Conservation (phyloP, 257 asterid genomes). For the Ballota nigra region DNA sequence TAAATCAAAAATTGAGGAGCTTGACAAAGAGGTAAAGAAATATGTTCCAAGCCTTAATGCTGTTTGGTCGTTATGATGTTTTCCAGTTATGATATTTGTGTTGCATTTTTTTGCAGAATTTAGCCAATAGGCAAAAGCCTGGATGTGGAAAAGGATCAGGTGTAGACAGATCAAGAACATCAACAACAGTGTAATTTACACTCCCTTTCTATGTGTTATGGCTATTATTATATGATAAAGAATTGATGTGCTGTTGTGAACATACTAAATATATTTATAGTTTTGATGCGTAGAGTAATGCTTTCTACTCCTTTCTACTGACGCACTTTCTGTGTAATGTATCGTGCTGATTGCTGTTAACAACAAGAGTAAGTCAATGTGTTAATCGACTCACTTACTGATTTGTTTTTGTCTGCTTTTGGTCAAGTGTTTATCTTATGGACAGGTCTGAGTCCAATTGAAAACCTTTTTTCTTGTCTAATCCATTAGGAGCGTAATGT, state of each 20-base stretch:
- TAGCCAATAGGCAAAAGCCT: conserved; percentile 86
- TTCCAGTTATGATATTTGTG: conserved; percentile 21
- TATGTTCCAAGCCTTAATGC: conserved; percentile 19
- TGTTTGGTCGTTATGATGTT: conserved; percentile 16
- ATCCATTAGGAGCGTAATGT: too few relatives aligned
- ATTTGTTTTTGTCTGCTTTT: too few relatives aligned
- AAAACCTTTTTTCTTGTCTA: too few relatives aligned
- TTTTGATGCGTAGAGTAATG: too few relatives aligned
- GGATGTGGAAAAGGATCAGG: conserved; percentile 98
- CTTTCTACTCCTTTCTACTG: too few relatives aligned
- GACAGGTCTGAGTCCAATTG: too few relatives aligned
- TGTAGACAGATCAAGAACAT: conserved; percentile 94
- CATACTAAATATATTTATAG: conserved; percentile 4
- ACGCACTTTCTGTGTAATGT: background rate
- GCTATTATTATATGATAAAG: conserved; percentile 7
- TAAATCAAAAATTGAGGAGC: conserved; percentile 82
- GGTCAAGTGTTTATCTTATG: too few relatives aligned
- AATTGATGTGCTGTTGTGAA: background rate
- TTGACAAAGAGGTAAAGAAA: conserved; percentile 81
- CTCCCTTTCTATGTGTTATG: conserved; percentile 14
- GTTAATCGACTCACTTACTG: background rate
- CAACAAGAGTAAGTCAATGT: background rate
- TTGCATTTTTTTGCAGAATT: conserved; percentile 49
- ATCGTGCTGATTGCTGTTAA: background rate
- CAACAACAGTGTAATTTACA: conserved; percentile 79